These are phyloP conservation scores for Ganoderma sinense DNA, from an alignment of 1,284 basidiomycete genomes.

Conservation along the genomic window DNA sequence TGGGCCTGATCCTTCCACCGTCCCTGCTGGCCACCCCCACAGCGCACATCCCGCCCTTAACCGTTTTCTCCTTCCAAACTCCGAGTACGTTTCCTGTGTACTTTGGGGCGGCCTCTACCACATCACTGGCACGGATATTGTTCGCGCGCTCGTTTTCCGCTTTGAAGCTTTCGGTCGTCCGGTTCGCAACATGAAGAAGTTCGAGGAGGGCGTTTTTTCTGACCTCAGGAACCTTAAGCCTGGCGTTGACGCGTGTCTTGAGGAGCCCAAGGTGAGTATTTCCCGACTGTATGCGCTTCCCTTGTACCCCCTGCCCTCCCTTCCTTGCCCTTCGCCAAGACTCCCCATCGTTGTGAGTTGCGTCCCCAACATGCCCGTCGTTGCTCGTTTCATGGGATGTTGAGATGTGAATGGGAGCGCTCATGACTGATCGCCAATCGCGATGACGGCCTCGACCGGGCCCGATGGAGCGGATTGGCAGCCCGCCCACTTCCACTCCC, in stretches of 20 bases:
- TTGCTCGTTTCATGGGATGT: conserved; percentile 9
- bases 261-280: conserved; percentile 85
- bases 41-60: conserved; percentile 77
- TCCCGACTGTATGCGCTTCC: neutral
- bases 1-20: conserved; percentile 24
- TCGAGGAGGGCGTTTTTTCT: conserved; percentile 93
- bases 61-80: conserved; percentile 83
- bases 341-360: neutral
- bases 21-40: conserved; percentile 44
- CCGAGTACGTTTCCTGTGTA: conserved; percentile 90
- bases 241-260: conserved; percentile 87
- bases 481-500: neutral
- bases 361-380: neutral
- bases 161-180: conserved; percentile 90
- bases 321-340: neutral
- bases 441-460: conserved; percentile 13
- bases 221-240: conserved; percentile 93
- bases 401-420: conserved; percentile 10
- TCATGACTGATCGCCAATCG: conserved; percentile 18
- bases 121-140: conserved; percentile 91
- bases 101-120: conserved; percentile 91
- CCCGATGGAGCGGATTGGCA: conserved; percentile 27
- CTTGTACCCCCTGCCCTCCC: neutral
- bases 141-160: conserved; percentile 87
- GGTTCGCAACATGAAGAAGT: conserved; percentile 88